Percentiles rank a stretch among this genome's conserved stretches.
Conservation (phyloP, 257 asterid species). For the Nicotiana noctiflora region DNA sequence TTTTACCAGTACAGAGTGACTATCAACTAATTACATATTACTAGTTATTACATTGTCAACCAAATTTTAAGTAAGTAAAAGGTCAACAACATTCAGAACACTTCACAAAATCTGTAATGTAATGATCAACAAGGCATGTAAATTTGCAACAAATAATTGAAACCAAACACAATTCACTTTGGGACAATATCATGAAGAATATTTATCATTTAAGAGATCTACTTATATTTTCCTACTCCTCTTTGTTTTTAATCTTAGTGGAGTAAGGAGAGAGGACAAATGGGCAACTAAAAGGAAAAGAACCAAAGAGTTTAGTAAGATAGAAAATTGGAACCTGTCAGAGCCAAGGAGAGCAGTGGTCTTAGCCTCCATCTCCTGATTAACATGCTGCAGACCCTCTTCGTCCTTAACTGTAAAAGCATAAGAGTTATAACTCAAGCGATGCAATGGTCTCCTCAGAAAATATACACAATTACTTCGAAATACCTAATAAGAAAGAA, state of each 20-base stretch:
- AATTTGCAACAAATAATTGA: neutral
- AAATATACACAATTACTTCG: neutral
- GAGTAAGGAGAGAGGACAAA: neutral
- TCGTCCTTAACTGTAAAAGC: constrained; percentile 71
- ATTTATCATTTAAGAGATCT: neutral
- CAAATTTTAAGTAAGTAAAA: neutral
- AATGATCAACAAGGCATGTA: neutral
- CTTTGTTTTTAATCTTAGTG: neutral
- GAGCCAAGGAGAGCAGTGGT: constrained; percentile 55
- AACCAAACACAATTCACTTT: neutral
- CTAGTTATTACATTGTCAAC: neutral
- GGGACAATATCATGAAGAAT: neutral
- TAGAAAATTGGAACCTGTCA: constrained; percentile 52
- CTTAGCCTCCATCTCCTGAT: constrained; percentile 91
- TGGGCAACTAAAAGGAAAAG: neutral
- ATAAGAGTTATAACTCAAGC: constrained; percentile 22
- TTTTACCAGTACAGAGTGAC: neutral
- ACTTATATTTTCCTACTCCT: too few relatives aligned
- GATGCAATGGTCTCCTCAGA: neutral
- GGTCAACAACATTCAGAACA: neutral
- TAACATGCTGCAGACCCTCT: constrained; percentile 79
- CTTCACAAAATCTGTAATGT: neutral
- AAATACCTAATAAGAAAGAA: neutral
- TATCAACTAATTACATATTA: neutral
- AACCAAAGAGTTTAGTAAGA: neutral